Evolutionary conservation across 805 yeast genomes (phyloP), one percentile per base, ranked within the genome.

Genomic region (Zygoascus bituminiphila): DNA sequence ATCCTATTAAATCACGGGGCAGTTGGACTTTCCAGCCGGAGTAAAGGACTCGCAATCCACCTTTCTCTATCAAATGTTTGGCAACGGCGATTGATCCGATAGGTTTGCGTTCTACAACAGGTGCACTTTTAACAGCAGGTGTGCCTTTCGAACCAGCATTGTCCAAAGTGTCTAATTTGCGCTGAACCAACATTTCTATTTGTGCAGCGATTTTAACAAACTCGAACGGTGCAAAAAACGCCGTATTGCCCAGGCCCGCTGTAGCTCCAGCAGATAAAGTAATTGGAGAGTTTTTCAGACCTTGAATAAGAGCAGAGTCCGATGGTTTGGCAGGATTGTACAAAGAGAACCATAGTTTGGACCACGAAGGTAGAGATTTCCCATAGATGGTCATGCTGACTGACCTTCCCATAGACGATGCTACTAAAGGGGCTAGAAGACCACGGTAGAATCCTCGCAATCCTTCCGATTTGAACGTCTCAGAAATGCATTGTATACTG

Each of bases 191-290:
- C 29, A 67, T 48, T 55, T 70, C 81, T 35, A 87, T 76, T 62
- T 87, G 95, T 33, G 91, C 83, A 52, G 82, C 85, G 7, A 86
- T 72, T 63, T 87, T 88, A 43, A 91, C 80, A 65, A 85, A 77
- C 63, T 87, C 96, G 61, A 87, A 87, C 1, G 96, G 96, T 55
- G 91, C 83, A 2, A 87, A 74, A 12, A 84, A 79, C 2, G 72
- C 64, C 17, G 68, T 59, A 36, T 61, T 55, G n/a, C 59, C 53
- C 5, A 76, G 76, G 4, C 95, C 95, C 0, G 93, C 78, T 0
- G 77, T 52, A 3, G 75, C 66, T 4, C 95, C 96, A 0, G 89
- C 71, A 44, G 53, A 36, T 46, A 66, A 62, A 23, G 63, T 55
- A 7, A 56, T 57, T 6, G 57, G 51, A 23, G 45, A 57, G 19